Conservation (phyloP, 441 rosid species). For the Sinapis alba region DNA sequence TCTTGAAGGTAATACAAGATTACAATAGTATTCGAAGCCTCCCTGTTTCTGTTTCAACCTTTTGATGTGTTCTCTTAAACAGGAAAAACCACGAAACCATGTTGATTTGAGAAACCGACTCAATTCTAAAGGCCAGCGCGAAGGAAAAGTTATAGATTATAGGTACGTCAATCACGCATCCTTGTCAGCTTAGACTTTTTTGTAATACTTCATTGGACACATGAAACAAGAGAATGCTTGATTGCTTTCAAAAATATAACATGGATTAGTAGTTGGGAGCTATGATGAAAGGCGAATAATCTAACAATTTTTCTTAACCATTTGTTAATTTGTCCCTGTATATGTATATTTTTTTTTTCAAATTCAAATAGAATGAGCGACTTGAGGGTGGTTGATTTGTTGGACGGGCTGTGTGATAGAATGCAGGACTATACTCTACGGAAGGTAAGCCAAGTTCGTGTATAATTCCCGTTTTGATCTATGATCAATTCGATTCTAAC, state of each 20-base stretch:
- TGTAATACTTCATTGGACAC: background rate
- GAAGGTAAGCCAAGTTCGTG: slow-evolving; percentile 50
- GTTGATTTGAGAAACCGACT: slow-evolving; percentile 93
- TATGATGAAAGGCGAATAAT: background rate
- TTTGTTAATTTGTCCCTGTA: background rate
- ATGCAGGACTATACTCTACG: slow-evolving; percentile 93
- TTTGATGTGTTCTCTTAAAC: background rate
- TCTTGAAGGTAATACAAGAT: slow-evolving; percentile 59
- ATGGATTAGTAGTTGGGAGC: slow-evolving; percentile 7
- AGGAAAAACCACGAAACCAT: slow-evolving; percentile 96
- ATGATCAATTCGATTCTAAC: background rate
- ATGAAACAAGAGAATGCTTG: background rate
- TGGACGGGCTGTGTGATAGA: slow-evolving; percentile 90
- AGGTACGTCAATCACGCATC: slow-evolving; percentile 45
- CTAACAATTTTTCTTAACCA: background rate
- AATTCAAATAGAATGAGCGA: slow-evolving; percentile 71
- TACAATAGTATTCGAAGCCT: background rate
- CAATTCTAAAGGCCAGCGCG: slow-evolving; percentile 89
- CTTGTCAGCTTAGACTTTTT: slow-evolving; percentile 8
- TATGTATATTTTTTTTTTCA: background rate
- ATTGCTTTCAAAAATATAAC: background rate
- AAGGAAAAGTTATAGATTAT: slow-evolving; percentile 92
- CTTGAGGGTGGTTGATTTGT: slow-evolving; percentile 85
- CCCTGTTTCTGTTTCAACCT: background rate
- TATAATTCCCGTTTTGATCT: slow-evolving; percentile 21